Percentiles rank a stretch among this genome's conserved stretches.
Evolutionary conservation across 176 grass and related monocot species (phyloP).

Genomic region (Carex cristatella): DNA sequence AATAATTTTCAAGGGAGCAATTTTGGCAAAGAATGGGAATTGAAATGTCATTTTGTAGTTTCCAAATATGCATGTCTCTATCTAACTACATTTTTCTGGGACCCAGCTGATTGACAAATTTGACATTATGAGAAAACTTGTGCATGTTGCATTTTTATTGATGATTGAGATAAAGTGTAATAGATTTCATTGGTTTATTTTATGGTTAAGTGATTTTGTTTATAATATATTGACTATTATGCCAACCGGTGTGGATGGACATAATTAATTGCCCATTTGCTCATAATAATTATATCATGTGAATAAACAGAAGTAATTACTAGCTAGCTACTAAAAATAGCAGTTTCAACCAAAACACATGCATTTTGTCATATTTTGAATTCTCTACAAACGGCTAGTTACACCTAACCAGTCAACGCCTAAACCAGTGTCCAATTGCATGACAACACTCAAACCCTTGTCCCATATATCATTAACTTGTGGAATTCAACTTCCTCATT

Average conservation of each 20-base stretch:
- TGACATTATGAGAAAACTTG: background rate
- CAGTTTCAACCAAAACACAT: background rate
- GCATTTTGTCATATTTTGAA: background rate
- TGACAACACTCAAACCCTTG: background rate
- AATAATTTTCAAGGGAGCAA: background rate
- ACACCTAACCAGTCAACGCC: background rate
- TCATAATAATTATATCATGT: background rate
- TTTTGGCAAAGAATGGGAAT: background rate
- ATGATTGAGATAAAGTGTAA: background rate
- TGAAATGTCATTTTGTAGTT: background rate
- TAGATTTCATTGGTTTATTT: background rate
- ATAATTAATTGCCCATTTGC: conserved; percentile 2
- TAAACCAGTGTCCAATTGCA: background rate
- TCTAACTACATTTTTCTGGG: background rate
- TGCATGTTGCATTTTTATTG: background rate
- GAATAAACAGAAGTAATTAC: background rate
- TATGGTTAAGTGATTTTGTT: too few relatives aligned
- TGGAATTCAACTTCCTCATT: background rate
- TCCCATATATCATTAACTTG: background rate
- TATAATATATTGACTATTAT: background rate
- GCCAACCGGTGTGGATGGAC: background rate
- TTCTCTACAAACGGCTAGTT: background rate
- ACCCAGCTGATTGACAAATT: background rate
- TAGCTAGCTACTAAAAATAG: background rate
- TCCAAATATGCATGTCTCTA: conserved; percentile 3